These are phyloP conservation scores for Hyphodiscus sp. DNA, from an alignment of 2,329 filamentous ascomycete genomes.

Conservation along the genomic window DNA sequence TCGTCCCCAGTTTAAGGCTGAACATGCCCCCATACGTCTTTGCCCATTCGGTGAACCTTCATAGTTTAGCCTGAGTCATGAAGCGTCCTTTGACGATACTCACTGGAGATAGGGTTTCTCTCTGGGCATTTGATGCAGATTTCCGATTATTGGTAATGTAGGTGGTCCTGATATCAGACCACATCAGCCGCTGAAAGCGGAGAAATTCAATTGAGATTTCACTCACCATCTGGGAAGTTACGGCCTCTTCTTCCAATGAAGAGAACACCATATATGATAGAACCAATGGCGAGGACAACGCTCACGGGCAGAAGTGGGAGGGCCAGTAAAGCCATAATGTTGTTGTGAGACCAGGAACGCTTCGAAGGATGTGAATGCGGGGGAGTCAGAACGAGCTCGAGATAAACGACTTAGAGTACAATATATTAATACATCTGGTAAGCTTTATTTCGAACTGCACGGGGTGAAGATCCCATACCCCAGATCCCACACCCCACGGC, in stretches of 20 bases:
- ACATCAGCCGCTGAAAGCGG: neutral
- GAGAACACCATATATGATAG: neutral
- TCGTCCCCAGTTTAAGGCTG: constrained; percentile 14
- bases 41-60: constrained; percentile 39
- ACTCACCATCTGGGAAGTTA: constrained; percentile 5
- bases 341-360: too few species aligned
- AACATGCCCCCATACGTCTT: constrained; percentile 37
- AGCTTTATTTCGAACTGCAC: too few species aligned
- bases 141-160: constrained; percentile 17
- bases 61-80: neutral
- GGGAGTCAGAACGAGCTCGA: too few species aligned
- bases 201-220: neutral
- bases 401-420: too few species aligned
- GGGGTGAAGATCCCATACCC: too few species aligned
- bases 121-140: constrained; percentile 15
- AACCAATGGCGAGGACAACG: neutral
- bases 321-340: neutral
- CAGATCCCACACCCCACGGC: too few species aligned
- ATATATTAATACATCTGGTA: too few species aligned
- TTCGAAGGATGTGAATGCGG: too few species aligned
- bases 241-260: constrained; percentile 2
- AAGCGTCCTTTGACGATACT: neutral
- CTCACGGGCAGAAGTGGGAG: neutral
- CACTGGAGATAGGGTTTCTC: constrained; percentile 29
- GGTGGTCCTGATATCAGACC: constrained; percentile 8